These are phyloP conservation scores for Botrytis elliptica DNA, from an alignment of 2,329 filamentous ascomycete genomes.

Conservation along the genomic window DNA sequence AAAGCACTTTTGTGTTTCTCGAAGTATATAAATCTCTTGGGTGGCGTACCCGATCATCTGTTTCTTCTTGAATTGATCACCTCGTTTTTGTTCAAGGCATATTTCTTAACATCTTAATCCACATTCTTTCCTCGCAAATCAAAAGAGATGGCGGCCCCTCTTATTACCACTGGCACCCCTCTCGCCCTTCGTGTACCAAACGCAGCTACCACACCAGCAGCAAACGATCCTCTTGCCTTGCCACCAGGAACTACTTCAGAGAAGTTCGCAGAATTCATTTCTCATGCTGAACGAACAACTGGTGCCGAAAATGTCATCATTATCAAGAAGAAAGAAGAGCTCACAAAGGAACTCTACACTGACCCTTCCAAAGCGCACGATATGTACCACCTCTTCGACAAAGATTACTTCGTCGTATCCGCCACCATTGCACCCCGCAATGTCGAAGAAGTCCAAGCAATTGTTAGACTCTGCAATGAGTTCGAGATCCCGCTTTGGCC, in stretches of 20 bases:
- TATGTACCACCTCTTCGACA: constrained; percentile 43
- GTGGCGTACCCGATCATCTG: background rate
- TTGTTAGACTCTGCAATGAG: constrained; percentile 46
- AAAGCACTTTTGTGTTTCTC: background rate
- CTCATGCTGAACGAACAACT: constrained; percentile 7
- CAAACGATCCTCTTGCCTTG: constrained; percentile 22
- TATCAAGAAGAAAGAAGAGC: constrained; percentile 18
- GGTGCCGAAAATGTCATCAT: constrained; percentile 21
- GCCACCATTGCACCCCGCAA: constrained; percentile 28
- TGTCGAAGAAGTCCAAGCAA: constrained; percentile 47
- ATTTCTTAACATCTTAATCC: background rate
- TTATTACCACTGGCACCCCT: background rate
- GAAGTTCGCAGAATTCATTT: constrained; percentile 22
- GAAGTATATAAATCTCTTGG: background rate
- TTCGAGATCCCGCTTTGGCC: constrained; percentile 47
- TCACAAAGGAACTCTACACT: constrained; percentile 23
- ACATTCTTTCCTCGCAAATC: background rate
- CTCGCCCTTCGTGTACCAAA: background rate
- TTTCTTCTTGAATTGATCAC: background rate
- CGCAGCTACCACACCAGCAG: background rate
- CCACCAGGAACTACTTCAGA: constrained; percentile 22
- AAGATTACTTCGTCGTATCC: constrained; percentile 42
- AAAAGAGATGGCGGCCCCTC: background rate
- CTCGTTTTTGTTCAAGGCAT: background rate
- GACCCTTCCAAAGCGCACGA: constrained; percentile 38